Evolutionary conservation across 352 stramenopile species (phyloP).

Genomic region (Phytophthora melonis): DNA sequence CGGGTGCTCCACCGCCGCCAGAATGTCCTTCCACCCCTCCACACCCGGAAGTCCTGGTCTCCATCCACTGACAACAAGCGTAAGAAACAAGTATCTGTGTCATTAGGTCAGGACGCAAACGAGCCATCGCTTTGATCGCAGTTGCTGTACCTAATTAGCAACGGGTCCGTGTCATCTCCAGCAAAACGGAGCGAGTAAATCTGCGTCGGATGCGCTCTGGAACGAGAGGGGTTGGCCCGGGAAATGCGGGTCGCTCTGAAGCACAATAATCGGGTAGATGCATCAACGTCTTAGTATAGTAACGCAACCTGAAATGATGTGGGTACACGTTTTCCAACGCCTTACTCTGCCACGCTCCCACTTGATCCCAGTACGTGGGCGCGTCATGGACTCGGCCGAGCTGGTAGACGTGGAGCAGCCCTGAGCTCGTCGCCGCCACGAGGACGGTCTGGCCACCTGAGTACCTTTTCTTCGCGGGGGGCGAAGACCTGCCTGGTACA

Average conservation of each 20-base stretch:
- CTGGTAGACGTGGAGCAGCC: slow-evolving; percentile 67
- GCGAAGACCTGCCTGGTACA: slow-evolving; percentile 68
- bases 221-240: slow-evolving; percentile 66
- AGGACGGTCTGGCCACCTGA: slow-evolving; percentile 49
- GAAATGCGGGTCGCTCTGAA: slow-evolving; percentile 51
- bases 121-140: background rate
- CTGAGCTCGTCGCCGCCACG: slow-evolving; percentile 72
- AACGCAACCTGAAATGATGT: slow-evolving; percentile 8
- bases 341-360: slow-evolving; percentile 49
- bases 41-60: slow-evolving; percentile 84
- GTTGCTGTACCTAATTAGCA: slow-evolving; percentile 63
- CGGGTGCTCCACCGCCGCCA: slow-evolving; percentile 46
- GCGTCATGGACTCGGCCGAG: slow-evolving; percentile 55
- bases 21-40: slow-evolving; percentile 78
- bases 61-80: slow-evolving; percentile 57
- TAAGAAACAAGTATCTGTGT: slow-evolving; percentile 21
- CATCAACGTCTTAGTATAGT: background rate
- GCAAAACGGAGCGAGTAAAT: slow-evolving; percentile 81
- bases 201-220: slow-evolving; percentile 72
- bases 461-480: slow-evolving; percentile 38
- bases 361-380: slow-evolving; percentile 61
- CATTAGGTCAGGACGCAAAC: background rate
- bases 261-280: background rate
- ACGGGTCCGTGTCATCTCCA: slow-evolving; percentile 56
- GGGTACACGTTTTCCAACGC: slow-evolving; percentile 13